These are phyloP conservation scores for Aureobasidium subglaciale DNA, from an alignment of 2,329 filamentous ascomycete genomes.

Conservation along the genomic window DNA sequence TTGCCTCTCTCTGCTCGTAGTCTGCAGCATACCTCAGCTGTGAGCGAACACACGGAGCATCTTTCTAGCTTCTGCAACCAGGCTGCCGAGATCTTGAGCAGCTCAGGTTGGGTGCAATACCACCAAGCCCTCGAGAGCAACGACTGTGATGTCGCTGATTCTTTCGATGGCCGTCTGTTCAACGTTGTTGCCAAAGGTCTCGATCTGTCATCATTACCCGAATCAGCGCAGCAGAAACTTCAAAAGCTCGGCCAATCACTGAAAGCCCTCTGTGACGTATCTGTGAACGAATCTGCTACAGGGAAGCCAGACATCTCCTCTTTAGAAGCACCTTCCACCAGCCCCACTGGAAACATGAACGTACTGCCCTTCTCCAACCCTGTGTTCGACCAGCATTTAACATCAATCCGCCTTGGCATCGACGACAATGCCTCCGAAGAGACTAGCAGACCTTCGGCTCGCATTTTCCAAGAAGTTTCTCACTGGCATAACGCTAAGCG, in stretches of 20 bases:
- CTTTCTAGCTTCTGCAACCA: conserved; percentile 30
- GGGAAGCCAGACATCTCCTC: not conserved
- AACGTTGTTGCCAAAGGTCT: conserved; percentile 19
- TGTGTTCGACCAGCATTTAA: conserved; percentile 42
- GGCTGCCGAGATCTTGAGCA: conserved; percentile 32
- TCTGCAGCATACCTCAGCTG: conserved; percentile 17
- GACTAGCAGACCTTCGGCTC: conserved; percentile 29
- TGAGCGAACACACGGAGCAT: conserved; percentile 17
- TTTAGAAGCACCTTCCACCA: not conserved
- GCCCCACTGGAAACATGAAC: conserved; percentile 4
- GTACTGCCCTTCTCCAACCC: conserved; percentile 43
- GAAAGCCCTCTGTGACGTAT: not conserved
- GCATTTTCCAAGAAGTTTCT: conserved; percentile 41
- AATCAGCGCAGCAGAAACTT: not conserved
- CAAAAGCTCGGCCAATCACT: not conserved
- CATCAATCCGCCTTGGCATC: conserved; percentile 35
- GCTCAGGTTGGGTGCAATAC: conserved; percentile 30
- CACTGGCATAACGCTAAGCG: conserved; percentile 60
- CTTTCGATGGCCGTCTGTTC: conserved; percentile 50
- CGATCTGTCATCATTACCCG: not conserved
- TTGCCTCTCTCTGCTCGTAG: conserved; percentile 26
- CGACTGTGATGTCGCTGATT: conserved; percentile 45
- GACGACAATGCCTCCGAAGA: conserved; percentile 29
- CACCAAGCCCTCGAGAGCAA: conserved; percentile 17
- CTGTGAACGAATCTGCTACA: not conserved